Conservation (phyloP, 2,329 filamentous ascomycete genomes). For the Colletotrichum sp. region DNA sequence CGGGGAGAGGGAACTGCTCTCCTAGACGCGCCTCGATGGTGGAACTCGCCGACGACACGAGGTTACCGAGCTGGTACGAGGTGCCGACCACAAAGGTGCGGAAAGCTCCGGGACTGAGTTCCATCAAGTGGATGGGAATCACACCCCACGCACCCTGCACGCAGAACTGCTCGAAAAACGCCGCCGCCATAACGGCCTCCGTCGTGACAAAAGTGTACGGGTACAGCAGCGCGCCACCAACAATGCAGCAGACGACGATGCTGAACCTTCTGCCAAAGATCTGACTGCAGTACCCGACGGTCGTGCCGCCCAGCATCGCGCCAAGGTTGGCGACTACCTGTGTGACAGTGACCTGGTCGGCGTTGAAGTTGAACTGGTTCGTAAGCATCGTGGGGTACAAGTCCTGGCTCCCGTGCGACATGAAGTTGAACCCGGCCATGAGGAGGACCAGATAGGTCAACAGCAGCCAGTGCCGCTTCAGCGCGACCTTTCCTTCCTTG, state of each 20-base stretch:
- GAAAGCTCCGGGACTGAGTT: slow-evolving; percentile 75
- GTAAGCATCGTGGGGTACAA: slow-evolving; percentile 66
- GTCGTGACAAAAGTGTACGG: slow-evolving; percentile 76
- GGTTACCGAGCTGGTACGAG: slow-evolving; percentile 78
- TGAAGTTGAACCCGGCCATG: slow-evolving; percentile 93
- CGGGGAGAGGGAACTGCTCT: slow-evolving; percentile 73
- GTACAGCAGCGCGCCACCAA: slow-evolving; percentile 80
- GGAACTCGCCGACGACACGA: slow-evolving; percentile 71
- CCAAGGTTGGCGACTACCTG: slow-evolving; percentile 77
- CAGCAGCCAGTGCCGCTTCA: slow-evolving; percentile 81
- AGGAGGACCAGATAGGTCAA: slow-evolving; percentile 83
- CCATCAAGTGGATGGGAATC: slow-evolving; percentile 81
- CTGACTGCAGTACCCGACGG: slow-evolving; percentile 71
- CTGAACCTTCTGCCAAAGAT: slow-evolving; percentile 72
- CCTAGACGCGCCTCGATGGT: slow-evolving; percentile 81
- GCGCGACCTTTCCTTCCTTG: slow-evolving; percentile 76
- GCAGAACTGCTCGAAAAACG: slow-evolving; percentile 85
- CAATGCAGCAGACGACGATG: slow-evolving; percentile 67
- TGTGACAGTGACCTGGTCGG: slow-evolving; percentile 68
- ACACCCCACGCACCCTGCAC: slow-evolving; percentile 80
- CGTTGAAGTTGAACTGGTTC: slow-evolving; percentile 58
- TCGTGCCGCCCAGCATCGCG: slow-evolving; percentile 70
- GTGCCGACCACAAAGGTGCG: slow-evolving; percentile 78
- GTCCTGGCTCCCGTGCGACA: slow-evolving; percentile 78
- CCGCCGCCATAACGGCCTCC: slow-evolving; percentile 73